Base-by-base conservation (phyloP, 2,329 filamentous ascomycete species). In the Alternaria sp. region DNA sequence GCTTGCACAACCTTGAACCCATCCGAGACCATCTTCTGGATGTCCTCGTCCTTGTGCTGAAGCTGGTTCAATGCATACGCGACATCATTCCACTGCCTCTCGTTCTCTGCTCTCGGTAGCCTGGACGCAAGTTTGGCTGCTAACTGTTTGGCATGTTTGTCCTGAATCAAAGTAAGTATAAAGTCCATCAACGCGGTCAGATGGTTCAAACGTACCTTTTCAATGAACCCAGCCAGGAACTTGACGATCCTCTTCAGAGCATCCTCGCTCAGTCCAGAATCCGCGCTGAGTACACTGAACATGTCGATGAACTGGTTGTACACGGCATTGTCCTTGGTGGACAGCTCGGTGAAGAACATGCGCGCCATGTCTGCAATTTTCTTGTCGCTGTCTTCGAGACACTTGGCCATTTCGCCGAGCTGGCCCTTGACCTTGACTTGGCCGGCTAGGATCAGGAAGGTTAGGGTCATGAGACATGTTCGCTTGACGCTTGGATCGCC, bases 231-330 rank as follows among this genome's bases (percentile, higher is more conserved):
- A 66, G 96, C 89, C 77, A 99, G 82, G 82, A 99, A 99, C 76
- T 93, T 93, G 67, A 99, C 87, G 63, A 99, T 95, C 64, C 92
- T 87, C 78, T 88, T 90, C 81, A 99, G 90, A 23, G 91, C 89
- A 71, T 97, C 93, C 78, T 97, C 95, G 10, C 93, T 90, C 69
- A 99, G 84, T 28, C 85, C 88, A 57, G 88, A 87, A 71, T 96
- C 95, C 0, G 93, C 91, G 61, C 92, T 96, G 50, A 99, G 85
- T 68, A 98, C 83, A 76, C 92, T 95, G 81, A 99, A 99, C 93
- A 99, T 98, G 78, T 99, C 96, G 26, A 99, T 93, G 81, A 99
- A 99, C 82, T 99, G 95, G 79, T 99, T 99, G 81, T 99, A 99
- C 3, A 99, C 93, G 3, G 96, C 96, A 76, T 99, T 99, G 79